Percentiles rank a stretch among this genome's conserved stretches.
Evolutionary conservation across 2,329 filamentous ascomycete genomes (phyloP).

Genomic region (Fusarium protoensiforme): DNA sequence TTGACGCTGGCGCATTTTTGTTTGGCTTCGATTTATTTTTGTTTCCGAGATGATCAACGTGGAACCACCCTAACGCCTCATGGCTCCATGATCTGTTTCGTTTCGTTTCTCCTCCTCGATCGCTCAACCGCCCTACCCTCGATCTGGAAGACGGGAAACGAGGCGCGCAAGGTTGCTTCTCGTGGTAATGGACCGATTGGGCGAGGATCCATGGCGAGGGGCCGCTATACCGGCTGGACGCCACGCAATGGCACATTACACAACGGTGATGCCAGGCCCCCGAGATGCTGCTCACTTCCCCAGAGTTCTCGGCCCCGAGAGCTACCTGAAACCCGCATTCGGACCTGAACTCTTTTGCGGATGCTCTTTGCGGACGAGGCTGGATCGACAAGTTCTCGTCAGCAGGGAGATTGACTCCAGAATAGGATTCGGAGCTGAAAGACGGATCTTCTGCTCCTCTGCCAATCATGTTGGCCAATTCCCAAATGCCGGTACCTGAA

Average conservation of each 20-base stretch:
- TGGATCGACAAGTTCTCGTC: not conserved
- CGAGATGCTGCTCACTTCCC: not conserved
- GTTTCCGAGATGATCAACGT: not conserved
- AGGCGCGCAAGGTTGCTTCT: not conserved
- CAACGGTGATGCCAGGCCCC: not conserved
- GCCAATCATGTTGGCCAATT: not conserved
- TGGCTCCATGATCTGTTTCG: not conserved
- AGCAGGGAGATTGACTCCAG: not conserved
- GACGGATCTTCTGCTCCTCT: not conserved
- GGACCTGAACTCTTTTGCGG: not conserved
- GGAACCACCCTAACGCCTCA: not conserved
- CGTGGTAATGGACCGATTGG: not conserved
- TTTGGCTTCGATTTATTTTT: not conserved
- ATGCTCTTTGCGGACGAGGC: not conserved
- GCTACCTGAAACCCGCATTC: slow-evolving; percentile 18
- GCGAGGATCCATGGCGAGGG: not conserved
- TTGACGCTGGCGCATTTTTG: not conserved
- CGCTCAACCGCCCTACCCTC: not conserved
- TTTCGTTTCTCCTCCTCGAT: not conserved
- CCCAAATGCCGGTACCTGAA: not conserved
- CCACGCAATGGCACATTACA: slow-evolving; percentile 15
- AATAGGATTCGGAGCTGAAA: not conserved
- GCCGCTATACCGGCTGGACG: not conserved
- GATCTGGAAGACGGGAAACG: not conserved
- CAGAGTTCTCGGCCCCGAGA: not conserved